Evolutionary conservation across 352 stramenopile species (phyloP).

Genomic region (Globisporangium lucens): DNA sequence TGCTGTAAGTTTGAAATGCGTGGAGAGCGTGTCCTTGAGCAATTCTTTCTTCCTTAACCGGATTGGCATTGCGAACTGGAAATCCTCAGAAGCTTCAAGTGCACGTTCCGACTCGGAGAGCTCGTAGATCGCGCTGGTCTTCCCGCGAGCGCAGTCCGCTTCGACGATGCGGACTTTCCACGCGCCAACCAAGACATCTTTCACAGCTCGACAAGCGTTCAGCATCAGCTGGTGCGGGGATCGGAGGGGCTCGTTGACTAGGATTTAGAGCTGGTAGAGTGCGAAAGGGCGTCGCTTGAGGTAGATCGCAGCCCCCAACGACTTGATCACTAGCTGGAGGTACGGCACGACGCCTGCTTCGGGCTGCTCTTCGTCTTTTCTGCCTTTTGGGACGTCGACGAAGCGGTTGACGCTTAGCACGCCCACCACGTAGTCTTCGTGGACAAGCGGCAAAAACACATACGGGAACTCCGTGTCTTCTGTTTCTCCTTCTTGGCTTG

Average conservation of each 20-base stretch:
- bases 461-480: slow-evolving; percentile 35
- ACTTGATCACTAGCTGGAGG: slow-evolving; percentile 33
- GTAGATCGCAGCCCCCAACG: slow-evolving; percentile 52
- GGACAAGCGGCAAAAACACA: slow-evolving; percentile 58
- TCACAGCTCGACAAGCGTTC: slow-evolving; percentile 32
- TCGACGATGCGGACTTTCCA: slow-evolving; percentile 60
- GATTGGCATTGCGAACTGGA: slow-evolving; percentile 34
- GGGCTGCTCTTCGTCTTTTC: slow-evolving; percentile 54
- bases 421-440: slow-evolving; percentile 62
- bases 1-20: slow-evolving; percentile 20
- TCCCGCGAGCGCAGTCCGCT: slow-evolving; percentile 41
- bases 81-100: slow-evolving; percentile 15
- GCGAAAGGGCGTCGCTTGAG: slow-evolving; percentile 53
- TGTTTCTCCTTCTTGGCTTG: neutral
- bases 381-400: slow-evolving; percentile 46
- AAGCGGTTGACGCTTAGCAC: slow-evolving; percentile 67
- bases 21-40: slow-evolving; percentile 40
- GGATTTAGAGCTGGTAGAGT: slow-evolving; percentile 41
- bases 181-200: slow-evolving; percentile 43
- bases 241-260: slow-evolving; percentile 35
- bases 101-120: slow-evolving; percentile 38
- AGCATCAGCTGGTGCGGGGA: slow-evolving; percentile 62
- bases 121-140: slow-evolving; percentile 56
- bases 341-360: slow-evolving; percentile 62
- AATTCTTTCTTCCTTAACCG: slow-evolving; percentile 44